A percentile compares a stretch with the other conserved stretches of the same genome.
Evolutionary conservation across 192 early-diverging fungal genomes (phyloP).

Genomic region (Gorgonomyces haynaldii): DNA sequence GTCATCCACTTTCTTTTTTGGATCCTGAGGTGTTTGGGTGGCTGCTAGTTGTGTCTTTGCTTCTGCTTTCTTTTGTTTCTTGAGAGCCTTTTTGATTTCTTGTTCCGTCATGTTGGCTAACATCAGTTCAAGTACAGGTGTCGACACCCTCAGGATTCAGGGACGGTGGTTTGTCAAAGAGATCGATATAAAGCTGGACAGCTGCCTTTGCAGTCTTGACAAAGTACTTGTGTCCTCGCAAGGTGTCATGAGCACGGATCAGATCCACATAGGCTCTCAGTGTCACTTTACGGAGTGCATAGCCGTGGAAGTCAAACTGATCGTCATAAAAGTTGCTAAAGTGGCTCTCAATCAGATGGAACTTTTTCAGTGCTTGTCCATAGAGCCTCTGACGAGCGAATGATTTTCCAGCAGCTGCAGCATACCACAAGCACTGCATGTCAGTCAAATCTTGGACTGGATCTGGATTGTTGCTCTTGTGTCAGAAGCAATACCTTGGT

Average conservation of each 20-base stretch:
- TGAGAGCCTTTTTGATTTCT: slow-evolving; percentile 66
- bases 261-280: slow-evolving; percentile 76
- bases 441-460: slow-evolving; percentile 72
- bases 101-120: slow-evolving; percentile 52
- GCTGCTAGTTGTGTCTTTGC: slow-evolving; percentile 37
- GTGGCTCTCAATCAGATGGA: slow-evolving; percentile 68
- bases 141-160: neutral
- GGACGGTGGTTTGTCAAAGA: slow-evolving; percentile 43
- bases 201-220: slow-evolving; percentile 65
- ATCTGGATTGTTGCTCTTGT: slow-evolving; percentile 39
- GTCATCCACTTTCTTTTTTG: slow-evolving; percentile 40
- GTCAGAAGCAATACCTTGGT: slow-evolving; percentile 38
- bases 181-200: slow-evolving; percentile 42
- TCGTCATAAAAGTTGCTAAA: slow-evolving; percentile 81
- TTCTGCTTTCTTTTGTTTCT: slow-evolving; percentile 66
- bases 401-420: slow-evolving; percentile 64
- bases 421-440: slow-evolving; percentile 91
- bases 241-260: slow-evolving; percentile 62
- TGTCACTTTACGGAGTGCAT: slow-evolving; percentile 81
- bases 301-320: slow-evolving; percentile 94
- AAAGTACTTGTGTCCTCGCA: slow-evolving; percentile 62
- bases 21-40: slow-evolving; percentile 7
- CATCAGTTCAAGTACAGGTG: too few relatives aligned
- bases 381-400: slow-evolving; percentile 51
- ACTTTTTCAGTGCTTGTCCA: slow-evolving; percentile 79